A percentile compares a stretch with the other conserved stretches of the same genome.
Evolutionary conservation across 768 basidiomycete genomes (phyloP).

Genomic region (Pleurotus citrinopileatus): DNA sequence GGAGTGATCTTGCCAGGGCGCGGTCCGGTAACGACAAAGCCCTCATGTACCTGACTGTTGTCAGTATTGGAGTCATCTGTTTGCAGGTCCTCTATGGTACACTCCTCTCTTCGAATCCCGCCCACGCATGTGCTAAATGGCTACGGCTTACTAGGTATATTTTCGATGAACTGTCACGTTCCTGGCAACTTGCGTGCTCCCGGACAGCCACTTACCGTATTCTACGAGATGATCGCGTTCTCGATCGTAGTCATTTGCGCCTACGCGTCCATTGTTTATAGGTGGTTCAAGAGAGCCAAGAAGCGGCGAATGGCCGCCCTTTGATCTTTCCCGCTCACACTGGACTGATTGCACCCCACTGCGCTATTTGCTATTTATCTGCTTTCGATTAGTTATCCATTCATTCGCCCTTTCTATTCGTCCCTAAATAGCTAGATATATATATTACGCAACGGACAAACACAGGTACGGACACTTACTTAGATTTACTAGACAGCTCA

Average conservation of each 20-base stretch:
- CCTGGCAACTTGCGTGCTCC: conserved; percentile 48
- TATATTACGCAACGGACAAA: neutral
- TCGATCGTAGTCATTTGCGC: conserved; percentile 40
- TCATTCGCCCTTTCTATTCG: too few species aligned
- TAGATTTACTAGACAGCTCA: neutral
- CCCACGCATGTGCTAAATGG: conserved; percentile 4
- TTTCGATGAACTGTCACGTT: conserved; percentile 64
- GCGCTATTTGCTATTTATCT: neutral
- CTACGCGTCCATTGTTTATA: conserved; percentile 47
- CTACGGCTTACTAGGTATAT: conserved; percentile 45
- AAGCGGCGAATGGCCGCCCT: conserved; percentile 26
- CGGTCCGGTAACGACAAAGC: conserved; percentile 65
- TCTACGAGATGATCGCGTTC: conserved; percentile 51
- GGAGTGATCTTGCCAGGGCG: conserved; percentile 53
- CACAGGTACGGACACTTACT: neutral
- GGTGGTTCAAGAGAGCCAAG: conserved; percentile 64
- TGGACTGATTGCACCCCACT: neutral
- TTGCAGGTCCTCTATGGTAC: conserved; percentile 59
- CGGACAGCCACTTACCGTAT: conserved; percentile 44
- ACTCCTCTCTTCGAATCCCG: conserved; percentile 16
- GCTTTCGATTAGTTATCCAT: neutral
- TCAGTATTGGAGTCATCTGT: conserved; percentile 66
- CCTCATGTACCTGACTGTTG: conserved; percentile 61
- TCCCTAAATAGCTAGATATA: neutral
- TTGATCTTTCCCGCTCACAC: conserved; percentile 9